Conservation (phyloP, 805 yeast species). For the Limtongia smithiae region DNA sequence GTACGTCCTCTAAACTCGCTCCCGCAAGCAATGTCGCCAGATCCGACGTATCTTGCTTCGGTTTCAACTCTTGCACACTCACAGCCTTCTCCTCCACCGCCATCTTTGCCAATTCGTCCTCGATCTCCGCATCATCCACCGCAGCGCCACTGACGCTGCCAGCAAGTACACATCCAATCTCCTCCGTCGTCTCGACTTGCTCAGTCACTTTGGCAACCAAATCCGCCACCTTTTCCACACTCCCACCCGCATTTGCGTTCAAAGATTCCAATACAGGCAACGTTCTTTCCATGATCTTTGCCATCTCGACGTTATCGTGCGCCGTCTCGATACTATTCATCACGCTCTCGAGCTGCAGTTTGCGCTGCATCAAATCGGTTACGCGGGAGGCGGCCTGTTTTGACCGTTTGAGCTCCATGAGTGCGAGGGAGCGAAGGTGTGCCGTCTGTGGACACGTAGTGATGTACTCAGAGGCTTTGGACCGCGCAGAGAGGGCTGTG, state of each 20-base stretch:
- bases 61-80: not conserved
- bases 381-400: slow-evolving; percentile 11
- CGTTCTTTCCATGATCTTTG: slow-evolving; percentile 36
- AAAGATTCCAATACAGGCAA: slow-evolving; percentile 50
- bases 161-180: slow-evolving; percentile 40
- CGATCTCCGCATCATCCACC: slow-evolving; percentile 38
- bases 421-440: slow-evolving; percentile 10
- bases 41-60: slow-evolving; percentile 1
- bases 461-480: slow-evolving; percentile 5
- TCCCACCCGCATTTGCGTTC: slow-evolving; percentile 44
- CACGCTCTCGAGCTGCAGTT: slow-evolving; percentile 15
- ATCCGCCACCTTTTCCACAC: slow-evolving; percentile 44
- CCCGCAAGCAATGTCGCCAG: slow-evolving; percentile 9
- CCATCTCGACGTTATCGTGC: slow-evolving; percentile 15
- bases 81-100: slow-evolving; percentile 31
- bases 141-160: slow-evolving; percentile 34
- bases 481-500: slow-evolving; percentile 3
- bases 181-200: slow-evolving; percentile 40
- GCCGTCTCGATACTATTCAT: slow-evolving; percentile 16
- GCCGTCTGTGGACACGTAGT: slow-evolving; percentile 9
- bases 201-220: slow-evolving; percentile 43
- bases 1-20: slow-evolving; percentile 14
- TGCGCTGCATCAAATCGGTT: slow-evolving; percentile 1
- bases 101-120: slow-evolving; percentile 42
- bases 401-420: slow-evolving; percentile 8